phyloP scores from a whole-genome alignment of 1,284 basidiomycete genomes.

The Microbotryum intermedium region DNA sequence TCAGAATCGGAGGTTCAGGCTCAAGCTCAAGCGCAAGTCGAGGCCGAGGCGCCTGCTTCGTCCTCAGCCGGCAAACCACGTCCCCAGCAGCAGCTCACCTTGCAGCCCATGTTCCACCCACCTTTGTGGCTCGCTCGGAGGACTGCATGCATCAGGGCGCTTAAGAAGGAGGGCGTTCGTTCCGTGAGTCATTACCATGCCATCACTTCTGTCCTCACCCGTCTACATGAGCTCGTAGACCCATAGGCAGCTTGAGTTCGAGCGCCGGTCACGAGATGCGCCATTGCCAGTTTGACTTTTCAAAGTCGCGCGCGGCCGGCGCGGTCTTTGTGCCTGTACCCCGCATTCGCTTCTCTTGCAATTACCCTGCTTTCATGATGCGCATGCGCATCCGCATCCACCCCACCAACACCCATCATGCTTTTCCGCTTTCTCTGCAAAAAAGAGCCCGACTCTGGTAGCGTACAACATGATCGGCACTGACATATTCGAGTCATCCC shows the following conservation, averaged over 20 bases:
- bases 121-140: constrained; percentile 59
- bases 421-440: too few species aligned
- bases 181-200: constrained; percentile 44
- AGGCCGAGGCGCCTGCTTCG: too few species aligned
- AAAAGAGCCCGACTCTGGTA: too few species aligned
- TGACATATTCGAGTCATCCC: background rate
- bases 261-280: background rate
- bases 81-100: constrained; percentile 1
- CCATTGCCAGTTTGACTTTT: background rate
- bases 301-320: constrained; percentile 9
- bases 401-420: too few species aligned
- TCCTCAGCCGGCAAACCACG: background rate
- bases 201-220: background rate
- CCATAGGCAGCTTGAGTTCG: background rate
- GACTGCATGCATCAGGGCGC: constrained; percentile 58
- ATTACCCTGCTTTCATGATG: too few species aligned
- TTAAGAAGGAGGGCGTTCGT: constrained; percentile 53
- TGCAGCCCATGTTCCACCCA: constrained; percentile 50
- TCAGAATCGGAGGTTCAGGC: too few species aligned
- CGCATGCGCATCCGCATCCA: too few species aligned
- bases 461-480: too few species aligned
- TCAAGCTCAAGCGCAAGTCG: too few species aligned
- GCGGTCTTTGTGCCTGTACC: too few species aligned
- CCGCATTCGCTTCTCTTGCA: too few species aligned
- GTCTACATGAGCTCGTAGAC: background rate